A percentile compares a stretch with the other conserved stretches of the same genome.
phyloP scores from a whole-genome alignment of 805 yeast genomes.

The Candida multigemmis region DNA sequence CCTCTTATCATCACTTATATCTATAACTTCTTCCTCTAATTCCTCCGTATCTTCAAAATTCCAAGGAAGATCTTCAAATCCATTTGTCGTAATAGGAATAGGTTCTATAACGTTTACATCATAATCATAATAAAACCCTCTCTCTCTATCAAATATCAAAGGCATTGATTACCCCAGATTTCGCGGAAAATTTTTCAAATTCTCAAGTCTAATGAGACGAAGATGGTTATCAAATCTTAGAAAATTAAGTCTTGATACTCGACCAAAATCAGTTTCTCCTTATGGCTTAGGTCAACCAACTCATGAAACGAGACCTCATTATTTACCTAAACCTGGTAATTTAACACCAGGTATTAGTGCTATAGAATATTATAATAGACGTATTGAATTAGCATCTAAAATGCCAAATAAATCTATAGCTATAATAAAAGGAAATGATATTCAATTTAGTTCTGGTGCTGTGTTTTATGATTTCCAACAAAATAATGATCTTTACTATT shows the following conservation, averaged over 20 bases:
- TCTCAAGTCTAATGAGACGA: background rate
- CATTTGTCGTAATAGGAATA: conserved; percentile 12
- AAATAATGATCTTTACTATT: conserved; percentile 76
- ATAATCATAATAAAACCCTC: conserved; percentile 7
- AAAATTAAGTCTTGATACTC: conserved; percentile 7
- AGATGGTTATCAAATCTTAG: too few relatives aligned
- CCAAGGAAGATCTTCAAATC: conserved; percentile 38
- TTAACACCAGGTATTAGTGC: conserved; percentile 86
- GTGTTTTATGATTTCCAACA: conserved; percentile 92
- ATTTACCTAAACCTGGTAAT: conserved; percentile 63
- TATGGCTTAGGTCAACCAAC: conserved; percentile 76
- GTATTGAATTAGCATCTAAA: conserved; percentile 46
- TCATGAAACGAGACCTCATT: conserved; percentile 73
- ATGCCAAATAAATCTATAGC: conserved; percentile 63
- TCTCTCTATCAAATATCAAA: conserved; percentile 6
- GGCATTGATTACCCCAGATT: conserved; percentile 1
- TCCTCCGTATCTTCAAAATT: conserved; percentile 4
- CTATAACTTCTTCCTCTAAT: conserved; percentile 4
- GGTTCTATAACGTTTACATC: background rate
- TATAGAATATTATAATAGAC: conserved; percentile 66
- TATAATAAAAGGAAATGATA: conserved; percentile 60
- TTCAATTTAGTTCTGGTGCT: conserved; percentile 79
- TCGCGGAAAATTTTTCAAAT: background rate
- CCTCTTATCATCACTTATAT: conserved; percentile 1
- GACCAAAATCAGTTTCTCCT: conserved; percentile 15